Percentiles rank a stretch among this genome's conserved stretches.
Conservation (phyloP, 495 filamentous ascomycete species). For the Penicillium riverlandense region DNA sequence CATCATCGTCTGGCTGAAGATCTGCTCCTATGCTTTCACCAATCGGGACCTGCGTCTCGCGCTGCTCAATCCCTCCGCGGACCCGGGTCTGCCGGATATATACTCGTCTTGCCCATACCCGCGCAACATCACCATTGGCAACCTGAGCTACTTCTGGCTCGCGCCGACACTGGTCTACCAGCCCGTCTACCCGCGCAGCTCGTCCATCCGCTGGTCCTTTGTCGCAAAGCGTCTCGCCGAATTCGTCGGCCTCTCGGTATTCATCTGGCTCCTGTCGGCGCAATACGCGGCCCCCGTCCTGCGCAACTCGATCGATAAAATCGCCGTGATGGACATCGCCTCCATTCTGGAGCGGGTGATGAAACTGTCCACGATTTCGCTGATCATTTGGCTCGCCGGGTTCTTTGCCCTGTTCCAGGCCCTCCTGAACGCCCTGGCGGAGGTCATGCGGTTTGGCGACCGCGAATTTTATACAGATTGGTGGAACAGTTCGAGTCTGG, state of each 20-base stretch:
- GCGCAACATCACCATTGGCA: constrained; percentile 75
- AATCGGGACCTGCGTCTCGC: constrained; percentile 92
- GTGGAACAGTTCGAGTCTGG: constrained; percentile 89
- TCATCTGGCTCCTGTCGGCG: constrained; percentile 88
- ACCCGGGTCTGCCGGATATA: constrained; percentile 62
- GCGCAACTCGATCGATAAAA: constrained; percentile 79
- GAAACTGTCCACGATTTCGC: constrained; percentile 87
- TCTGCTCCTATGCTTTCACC: constrained; percentile 89
- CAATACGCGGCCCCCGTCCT: constrained; percentile 91
- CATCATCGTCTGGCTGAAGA: constrained; percentile 93
- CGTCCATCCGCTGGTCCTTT: constrained; percentile 74
- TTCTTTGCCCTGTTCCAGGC: constrained; percentile 96
- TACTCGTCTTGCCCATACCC: constrained; percentile 86
- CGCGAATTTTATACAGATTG: constrained; percentile 93
- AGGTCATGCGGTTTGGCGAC: constrained; percentile 84
- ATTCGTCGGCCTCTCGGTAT: constrained; percentile 62
- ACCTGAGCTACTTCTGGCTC: constrained; percentile 93
- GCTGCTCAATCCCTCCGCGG: constrained; percentile 57
- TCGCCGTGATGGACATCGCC: constrained; percentile 70
- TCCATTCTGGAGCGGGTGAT: constrained; percentile 83
- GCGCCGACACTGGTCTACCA: constrained; percentile 96
- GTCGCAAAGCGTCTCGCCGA: constrained; percentile 76
- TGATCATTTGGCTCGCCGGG: constrained; percentile 93
- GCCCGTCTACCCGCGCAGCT: constrained; percentile 83
- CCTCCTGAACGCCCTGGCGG: constrained; percentile 81